Evolutionary conservation across 164 flowering plant species (phyloP), one percentile per base, ranked within the genome.

Genomic region (Vitis rupestris): DNA sequence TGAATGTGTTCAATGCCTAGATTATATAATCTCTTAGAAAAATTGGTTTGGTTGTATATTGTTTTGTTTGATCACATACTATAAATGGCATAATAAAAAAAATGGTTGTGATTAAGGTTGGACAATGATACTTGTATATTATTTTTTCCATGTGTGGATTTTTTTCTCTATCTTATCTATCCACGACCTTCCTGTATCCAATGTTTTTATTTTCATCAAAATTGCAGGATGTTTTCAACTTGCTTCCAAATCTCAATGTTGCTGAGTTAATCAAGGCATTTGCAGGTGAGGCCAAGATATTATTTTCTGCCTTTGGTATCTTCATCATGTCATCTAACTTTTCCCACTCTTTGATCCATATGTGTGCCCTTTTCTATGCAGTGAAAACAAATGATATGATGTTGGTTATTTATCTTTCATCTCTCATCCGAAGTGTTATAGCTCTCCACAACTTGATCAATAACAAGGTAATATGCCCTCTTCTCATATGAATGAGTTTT

Each of bases 331-430:
- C 27, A 23, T 23, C 27, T 23, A 23, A 23, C 27, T 1, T 23
- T 23, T 23, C 27, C 27, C 27, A 23, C 27, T 23, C 27, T 23
- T 23, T 23, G 27, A 23, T 23, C 27, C 2, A 23, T 23, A 23
- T 23, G 2, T 23, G 27, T 23, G 27, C 27, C 27, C 27, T 9
- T 14, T 52, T 7, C 47, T 59, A 10, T 76, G 75, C 91, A 91
- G 98, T 92, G 70, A 95, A 95, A 92, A 91, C 99, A 70, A 95
- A 95, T 81, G 98, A 95, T 72, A 90, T 92, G 99, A 95, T 95
- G 99, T 71, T 93, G 78, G 99, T 91, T 19, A 91, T 93, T 9
- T 95, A 95, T 78, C 95, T 95, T 23, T 95, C 99, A 23, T 92
- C 99, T 29, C 94, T 95, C 69, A 92, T 95, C 79, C 82, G 98